Conservation (phyloP, 768 basidiomycete genomes). For the Hericium alpestre region DNA sequence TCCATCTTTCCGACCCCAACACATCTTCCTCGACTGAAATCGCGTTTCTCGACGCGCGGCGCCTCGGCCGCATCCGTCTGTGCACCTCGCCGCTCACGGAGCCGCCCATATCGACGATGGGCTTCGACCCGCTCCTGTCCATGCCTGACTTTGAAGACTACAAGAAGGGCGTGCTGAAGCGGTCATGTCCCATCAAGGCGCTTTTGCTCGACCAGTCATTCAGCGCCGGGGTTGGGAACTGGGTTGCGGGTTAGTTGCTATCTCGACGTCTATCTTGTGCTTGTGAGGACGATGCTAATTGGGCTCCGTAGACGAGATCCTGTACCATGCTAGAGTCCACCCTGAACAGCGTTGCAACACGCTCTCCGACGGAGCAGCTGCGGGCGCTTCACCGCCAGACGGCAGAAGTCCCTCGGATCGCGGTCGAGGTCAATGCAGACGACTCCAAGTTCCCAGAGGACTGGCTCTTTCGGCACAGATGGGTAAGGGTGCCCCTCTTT, state of each 20-base stretch:
- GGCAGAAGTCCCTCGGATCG: constrained; percentile 42
- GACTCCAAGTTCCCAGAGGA: constrained; percentile 51
- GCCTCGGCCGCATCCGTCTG: constrained; percentile 62
- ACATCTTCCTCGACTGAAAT: constrained; percentile 31
- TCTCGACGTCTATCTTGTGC: background rate
- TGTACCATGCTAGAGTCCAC: constrained; percentile 66
- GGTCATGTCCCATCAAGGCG: constrained; percentile 60
- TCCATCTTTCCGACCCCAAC: constrained; percentile 36
- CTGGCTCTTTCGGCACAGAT: constrained; percentile 62
- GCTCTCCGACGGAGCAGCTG: constrained; percentile 39
- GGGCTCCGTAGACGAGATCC: constrained; percentile 43
- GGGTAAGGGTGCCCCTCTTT: constrained; percentile 31
- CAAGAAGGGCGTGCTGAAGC: constrained; percentile 33
- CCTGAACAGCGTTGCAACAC: constrained; percentile 58
- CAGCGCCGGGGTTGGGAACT: constrained; percentile 74
- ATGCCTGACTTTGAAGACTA: constrained; percentile 54
- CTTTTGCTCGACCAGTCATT: constrained; percentile 74
- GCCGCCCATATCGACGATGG: constrained; percentile 60
- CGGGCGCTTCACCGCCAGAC: constrained; percentile 41
- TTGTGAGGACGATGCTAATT: background rate
- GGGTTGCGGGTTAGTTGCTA: constrained; percentile 55
- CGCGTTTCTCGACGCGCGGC: constrained; percentile 63
- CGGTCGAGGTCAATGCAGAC: constrained; percentile 65
- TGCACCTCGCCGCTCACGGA: constrained; percentile 45
- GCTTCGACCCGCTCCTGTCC: constrained; percentile 66